Base-by-base conservation (phyloP, 306 rosid species). In the Pueraria montana region DNA sequence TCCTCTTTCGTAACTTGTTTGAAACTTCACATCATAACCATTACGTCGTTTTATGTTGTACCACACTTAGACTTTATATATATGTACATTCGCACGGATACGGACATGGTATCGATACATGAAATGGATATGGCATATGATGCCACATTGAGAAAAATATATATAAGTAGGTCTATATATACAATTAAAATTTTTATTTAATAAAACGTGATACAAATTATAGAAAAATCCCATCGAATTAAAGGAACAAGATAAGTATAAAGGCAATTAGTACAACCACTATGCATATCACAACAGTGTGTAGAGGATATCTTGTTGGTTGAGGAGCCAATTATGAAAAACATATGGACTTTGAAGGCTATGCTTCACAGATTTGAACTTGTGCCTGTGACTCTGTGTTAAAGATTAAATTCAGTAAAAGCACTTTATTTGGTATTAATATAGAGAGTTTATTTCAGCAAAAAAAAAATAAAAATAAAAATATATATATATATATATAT, bases 11-110 rank as follows among this genome's bases (percentile, higher is more conserved):
- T 17, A 66, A n/a, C 26, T 36, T 36, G 16, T 10, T 66, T 18
- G 17, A 40, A 40, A 68, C 74, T 18, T 38, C 74, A 68, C 74
- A 42, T 68, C 74, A 66, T 14, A 42, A 40, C 52, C 74, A 68
- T 40, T 40, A 11, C 30, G 40, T 68, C 74, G 8, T 40, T 68
- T 20, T 67, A 36, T 67, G 73, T 67, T 67, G 72, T 40, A 68
- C 34, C 26, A 40, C 73, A 38, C 74, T 20, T 42, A 18, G 30
- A 65, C 71, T 65, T 65, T 8, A 8, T 68, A 11, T 68, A 11
- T 13, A 40, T 68, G 30, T 20, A 68, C 52, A 20, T 40, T 38
- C 52, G 32, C 74, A 40, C 74, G 74, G 74, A 40, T 67, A 34
- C 48, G 48, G 48, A 63, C 70, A 63, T 16, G 43, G 69, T 63